These are phyloP conservation scores for Yarrowia osloensis DNA, from an alignment of 805 yeast species.

Conservation along the genomic window DNA sequence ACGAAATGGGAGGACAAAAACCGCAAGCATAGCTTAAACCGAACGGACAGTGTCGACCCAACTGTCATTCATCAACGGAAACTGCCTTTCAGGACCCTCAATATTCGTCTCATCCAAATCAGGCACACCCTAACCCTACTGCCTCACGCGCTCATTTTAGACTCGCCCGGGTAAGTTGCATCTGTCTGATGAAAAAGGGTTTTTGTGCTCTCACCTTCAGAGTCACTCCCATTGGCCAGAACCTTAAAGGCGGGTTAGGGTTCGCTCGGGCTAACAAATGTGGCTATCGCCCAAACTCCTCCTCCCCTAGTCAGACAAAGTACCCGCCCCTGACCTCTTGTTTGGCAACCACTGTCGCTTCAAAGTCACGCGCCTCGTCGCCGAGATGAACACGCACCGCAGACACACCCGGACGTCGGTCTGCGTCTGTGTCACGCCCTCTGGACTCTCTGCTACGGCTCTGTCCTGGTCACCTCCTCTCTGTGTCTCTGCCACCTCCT, in stretches of 20 bases:
- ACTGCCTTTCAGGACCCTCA: too few relatives aligned
- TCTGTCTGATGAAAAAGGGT: not conserved
- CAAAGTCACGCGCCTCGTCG: constrained; percentile 19
- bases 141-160: not conserved
- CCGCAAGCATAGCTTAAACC: too few relatives aligned
- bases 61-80: too few relatives aligned
- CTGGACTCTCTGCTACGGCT: not conserved
- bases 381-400: constrained; percentile 4
- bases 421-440: not conserved
- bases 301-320: constrained; percentile 23
- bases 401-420: not conserved
- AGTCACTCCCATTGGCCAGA: not conserved
- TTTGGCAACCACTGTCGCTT: not conserved
- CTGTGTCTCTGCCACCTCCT: constrained; percentile 9
- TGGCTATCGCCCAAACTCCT: constrained; percentile 22
- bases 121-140: not conserved
- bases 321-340: constrained; percentile 9
- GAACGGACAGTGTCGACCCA: too few relatives aligned
- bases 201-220: too few relatives aligned
- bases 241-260: not conserved
- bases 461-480: not conserved
- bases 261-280: not conserved
- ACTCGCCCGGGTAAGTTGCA: constrained; percentile 1
- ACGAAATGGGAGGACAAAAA: too few relatives aligned
- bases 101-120: too few relatives aligned